phyloP scores from a whole-genome alignment of 345 rosid genomes.

The Jatropha curcas region DNA sequence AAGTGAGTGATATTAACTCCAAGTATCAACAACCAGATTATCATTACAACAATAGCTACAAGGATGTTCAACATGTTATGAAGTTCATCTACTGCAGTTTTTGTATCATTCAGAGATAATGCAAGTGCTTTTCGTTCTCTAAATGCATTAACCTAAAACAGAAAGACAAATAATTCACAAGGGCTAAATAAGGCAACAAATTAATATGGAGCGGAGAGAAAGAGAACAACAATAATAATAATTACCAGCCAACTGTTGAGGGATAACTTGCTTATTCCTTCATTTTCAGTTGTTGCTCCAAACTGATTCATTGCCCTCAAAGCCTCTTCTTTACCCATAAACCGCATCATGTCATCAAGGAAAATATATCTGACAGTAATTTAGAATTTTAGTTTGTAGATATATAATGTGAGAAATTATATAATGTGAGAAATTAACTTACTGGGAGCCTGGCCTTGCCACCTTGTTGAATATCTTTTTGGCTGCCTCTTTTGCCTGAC shows the following conservation, averaged over 20 bases:
- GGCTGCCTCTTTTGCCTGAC: slow-evolving; percentile 45
- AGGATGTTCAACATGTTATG: slow-evolving; percentile 45
- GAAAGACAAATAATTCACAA: not conserved
- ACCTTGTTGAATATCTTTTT: slow-evolving; percentile 49
- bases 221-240: no score
- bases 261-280: slow-evolving; percentile 33
- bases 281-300: slow-evolving; percentile 23
- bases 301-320: slow-evolving; percentile 27
- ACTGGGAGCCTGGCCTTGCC: slow-evolving; percentile 42
- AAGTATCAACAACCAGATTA: slow-evolving; percentile 52
- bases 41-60: slow-evolving; percentile 30
- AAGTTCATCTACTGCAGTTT: slow-evolving; percentile 56
- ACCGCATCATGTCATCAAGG: slow-evolving; percentile 40
- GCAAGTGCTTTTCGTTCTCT: slow-evolving; percentile 46
- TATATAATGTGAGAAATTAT: no score
- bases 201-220: no score
- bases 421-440: slow-evolving; percentile 21
- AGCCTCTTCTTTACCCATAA: slow-evolving; percentile 45
- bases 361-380: slow-evolving; percentile 25
- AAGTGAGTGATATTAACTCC: slow-evolving; percentile 47
- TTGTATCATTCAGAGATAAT: slow-evolving; percentile 51
- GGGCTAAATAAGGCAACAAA: not conserved
- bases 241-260: slow-evolving; percentile 49
- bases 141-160: slow-evolving; percentile 40
- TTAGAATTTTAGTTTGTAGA: not conserved